Evolutionary conservation across 2,329 filamentous ascomycete species (phyloP), one percentile per base, ranked within the genome.

Genomic region (Trichoderma breve): DNA sequence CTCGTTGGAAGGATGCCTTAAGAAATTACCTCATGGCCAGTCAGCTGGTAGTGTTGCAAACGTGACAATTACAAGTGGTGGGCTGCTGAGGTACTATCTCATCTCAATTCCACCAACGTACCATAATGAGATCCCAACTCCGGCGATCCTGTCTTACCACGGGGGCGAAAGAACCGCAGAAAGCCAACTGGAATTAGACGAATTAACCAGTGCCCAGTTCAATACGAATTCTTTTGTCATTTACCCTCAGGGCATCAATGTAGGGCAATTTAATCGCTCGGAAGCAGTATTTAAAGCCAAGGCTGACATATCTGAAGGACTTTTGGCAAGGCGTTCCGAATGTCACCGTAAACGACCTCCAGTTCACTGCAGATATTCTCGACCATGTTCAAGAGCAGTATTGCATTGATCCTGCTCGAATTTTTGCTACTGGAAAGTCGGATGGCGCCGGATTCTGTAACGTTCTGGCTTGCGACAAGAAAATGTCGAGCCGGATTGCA

Each of bases 381-480:
- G 21, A 55, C 43, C 63, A 65, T 36, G 43, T 65, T 47, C 63
- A 65, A 34, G 34, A 26, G 4, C 63, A 65, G n/a, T 65, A 65
- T 34, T 55, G n/a, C 8, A 65, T 65, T 53, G 63, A 65, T n/a
- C 18, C 28, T 26, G 6, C 43, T 11, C 43, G 63, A 14, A 65
- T 65, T 2, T 65, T 55, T 36, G 63, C 63, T 5, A 65, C 63
- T 3, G 63, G 63, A 55, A 65, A 65, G 47, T 65, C 63, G 9
- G 63, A 65, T 32, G 63, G 63, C 3, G 63, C 43, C 11, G 63
- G 63, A 32, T 65, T 65, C n/a, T 65, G 63, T 14, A 65, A 65
- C 12, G 63, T 65, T 8, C 4, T 65, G 7, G 63, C 63, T 30
- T 65, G 63, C 47, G 43, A 65, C 32, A 9, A 30, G 26, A 53